Evolutionary conservation across 352 stramenopile genomes (phyloP), one percentile per base, ranked within the genome.

Genomic region (Phytopythium ostracodes): DNA sequence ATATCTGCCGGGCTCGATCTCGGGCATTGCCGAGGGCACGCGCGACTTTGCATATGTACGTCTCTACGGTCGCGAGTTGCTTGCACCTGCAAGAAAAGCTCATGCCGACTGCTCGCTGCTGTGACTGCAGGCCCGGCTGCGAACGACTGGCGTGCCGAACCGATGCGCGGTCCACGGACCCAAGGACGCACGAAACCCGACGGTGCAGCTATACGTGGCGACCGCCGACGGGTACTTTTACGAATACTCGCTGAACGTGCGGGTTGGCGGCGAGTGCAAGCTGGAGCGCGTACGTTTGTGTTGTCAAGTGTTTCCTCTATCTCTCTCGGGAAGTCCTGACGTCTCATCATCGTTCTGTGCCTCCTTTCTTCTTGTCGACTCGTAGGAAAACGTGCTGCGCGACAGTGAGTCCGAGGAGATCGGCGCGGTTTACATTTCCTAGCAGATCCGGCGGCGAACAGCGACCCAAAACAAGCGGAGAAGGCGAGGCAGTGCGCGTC

Each of bases 361-460:
- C 11, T 35, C 44, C 44, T 9, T 8, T 18, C 20, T 27, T 29
- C n/a, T 0, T 33, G 24, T 18, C 4, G 46, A 24, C 56, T 0
- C n/a, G 51, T 51, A 96, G 87, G 87, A 96, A 64, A 92, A 94
- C 60, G 74, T 96, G 9, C 65, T 96, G 55, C 81, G 84, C 27
- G 87, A 96, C 55, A 90, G 68, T n/a, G 81, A 65, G 5, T 94
- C 84, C 1, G 87, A 96, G 63, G 87, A 96, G 65, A 93, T 96
- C 18, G 76, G 88, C 71, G 87, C 83, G 17, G 79, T 86, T 43
- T 96, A 95, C 59, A 79, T 95, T 51, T 88, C 85, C 31, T 92
- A 80, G 66, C 17, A 59, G 22, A 47, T 4, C 20, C 25, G 42
- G 42, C 7, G 20, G 7, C 6, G 20, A 25, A 22, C n/a, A 17